Percentiles rank a stretch among this genome's conserved stretches.
phyloP scores from a whole-genome alignment of 176 grass and related monocot species.

The Musa schizocarpa region DNA sequence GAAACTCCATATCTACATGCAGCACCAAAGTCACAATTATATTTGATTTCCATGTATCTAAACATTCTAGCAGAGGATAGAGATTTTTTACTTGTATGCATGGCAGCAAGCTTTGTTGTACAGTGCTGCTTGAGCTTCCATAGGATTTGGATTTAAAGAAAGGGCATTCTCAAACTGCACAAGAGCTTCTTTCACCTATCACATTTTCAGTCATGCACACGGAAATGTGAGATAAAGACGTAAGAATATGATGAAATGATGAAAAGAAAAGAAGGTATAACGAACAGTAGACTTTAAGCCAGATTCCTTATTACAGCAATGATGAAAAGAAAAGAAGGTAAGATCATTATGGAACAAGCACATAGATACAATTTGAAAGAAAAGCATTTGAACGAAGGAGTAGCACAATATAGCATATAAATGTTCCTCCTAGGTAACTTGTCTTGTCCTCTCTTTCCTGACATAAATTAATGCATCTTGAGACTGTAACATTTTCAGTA shows the following conservation, averaged over 20 bases:
- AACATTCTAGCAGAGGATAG: background rate
- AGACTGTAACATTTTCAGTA: background rate
- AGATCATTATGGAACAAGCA: background rate
- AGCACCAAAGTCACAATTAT: background rate
- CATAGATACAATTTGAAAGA: background rate
- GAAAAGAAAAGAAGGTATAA: background rate
- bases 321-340: background rate
- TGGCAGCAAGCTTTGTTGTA: conserved; percentile 99
- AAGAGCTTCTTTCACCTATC: conserved; percentile 79
- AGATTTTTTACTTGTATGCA: conserved; percentile 62
- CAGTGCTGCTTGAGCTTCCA: conserved; percentile 74
- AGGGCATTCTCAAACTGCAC: conserved; percentile 73
- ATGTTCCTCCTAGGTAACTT: background rate
- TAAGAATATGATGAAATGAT: background rate
- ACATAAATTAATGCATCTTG: background rate
- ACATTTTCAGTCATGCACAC: conserved; percentile 22
- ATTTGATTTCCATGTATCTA: background rate
- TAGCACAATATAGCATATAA: background rate
- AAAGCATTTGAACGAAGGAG: background rate
- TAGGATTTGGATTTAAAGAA: conserved; percentile 65
- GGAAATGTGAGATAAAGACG: conserved; percentile 12
- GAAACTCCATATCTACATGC: background rate
- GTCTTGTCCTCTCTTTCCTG: background rate
- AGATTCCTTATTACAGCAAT: background rate
- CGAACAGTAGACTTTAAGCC: background rate